A percentile compares a stretch with the other conserved stretches of the same genome.
These are phyloP conservation scores for Eudorina sp. DNA, from an alignment of 139 green algal genomes.

Conservation along the genomic window DNA sequence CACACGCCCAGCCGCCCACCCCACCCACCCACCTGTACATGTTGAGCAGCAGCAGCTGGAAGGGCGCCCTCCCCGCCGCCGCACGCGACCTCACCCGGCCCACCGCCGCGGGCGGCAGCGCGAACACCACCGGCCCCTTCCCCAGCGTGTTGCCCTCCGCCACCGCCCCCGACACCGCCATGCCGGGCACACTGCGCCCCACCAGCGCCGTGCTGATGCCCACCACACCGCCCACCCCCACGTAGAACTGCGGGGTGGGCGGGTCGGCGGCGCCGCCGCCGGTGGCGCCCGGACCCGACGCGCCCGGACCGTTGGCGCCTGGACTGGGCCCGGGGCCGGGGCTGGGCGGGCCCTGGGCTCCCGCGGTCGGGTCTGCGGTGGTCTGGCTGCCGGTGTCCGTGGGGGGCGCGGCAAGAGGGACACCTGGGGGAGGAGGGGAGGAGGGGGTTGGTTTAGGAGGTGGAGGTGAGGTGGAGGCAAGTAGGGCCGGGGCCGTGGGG, in stretches of 20 bases:
- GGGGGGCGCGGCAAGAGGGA: constrained; percentile 42
- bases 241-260: constrained; percentile 53
- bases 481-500: no score
- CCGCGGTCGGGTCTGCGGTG: no score
- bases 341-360: not conserved
- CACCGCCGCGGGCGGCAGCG: constrained; percentile 38
- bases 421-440: not conserved
- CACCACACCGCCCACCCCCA: constrained; percentile 61
- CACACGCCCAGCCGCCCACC: not conserved
- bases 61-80: constrained; percentile 46
- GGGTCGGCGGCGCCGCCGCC: not conserved
- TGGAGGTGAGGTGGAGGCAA: no score
- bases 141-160: constrained; percentile 84
- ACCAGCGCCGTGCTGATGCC: constrained; percentile 47
- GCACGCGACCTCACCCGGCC: not conserved
- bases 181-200: constrained; percentile 48
- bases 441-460: not conserved
- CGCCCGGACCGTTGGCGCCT: not conserved
- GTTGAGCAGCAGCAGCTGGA: constrained; percentile 71
- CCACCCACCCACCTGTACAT: constrained; percentile 63
- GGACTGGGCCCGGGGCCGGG: no score
- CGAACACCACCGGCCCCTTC: constrained; percentile 85
- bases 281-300: no score
- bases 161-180: constrained; percentile 18
- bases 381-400: no score